Evolutionary conservation across 805 yeast genomes (phyloP), one percentile per base, ranked within the genome.

Genomic region (Ascoidea asiatica): DNA sequence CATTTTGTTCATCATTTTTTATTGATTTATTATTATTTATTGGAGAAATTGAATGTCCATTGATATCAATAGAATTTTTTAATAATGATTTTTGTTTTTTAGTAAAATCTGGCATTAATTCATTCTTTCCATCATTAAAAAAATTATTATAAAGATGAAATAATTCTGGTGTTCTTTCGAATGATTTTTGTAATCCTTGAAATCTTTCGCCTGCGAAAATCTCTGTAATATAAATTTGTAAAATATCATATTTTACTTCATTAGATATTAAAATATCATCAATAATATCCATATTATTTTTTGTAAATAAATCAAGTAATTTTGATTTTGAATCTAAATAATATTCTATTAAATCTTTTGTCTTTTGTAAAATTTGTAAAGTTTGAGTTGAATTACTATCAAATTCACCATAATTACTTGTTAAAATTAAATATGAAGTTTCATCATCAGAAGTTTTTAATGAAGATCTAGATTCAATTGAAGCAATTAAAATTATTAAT

Each of bases 401-500:
- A 8, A 29, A 11, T 29, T 29, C 35, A 29, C 15, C 4, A 29
- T 29, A 11, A 29, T 8, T 11, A 15, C 35, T 29, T 8, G 15
- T 29, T 15, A 11, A 8, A 29, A 11, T 15, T 11, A 29, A 15
- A 8, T 11, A 29, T 8, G 8, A 29, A 3, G 8, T 29, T 29
- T 29, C 15, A 29, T 11, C 15, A 29, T 29, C 35, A 29, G 35
- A 29, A 29, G 8, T 29, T 11, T 29, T 29, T 29, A 29, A 15
- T 29, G 35, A 29, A 29, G 35, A 29, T 29, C 35, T 29, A 29
- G 35, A 29, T 29, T 29, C 35, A 11, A 29, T 2, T 29, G 35
- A 29, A 15, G 35, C 8, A 29, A 38, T 37, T 20, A 46, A 42
- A 21, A 49, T 43, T 39, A 47, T 37, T n/a, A 49, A 37, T n/a